Evolutionary conservation across 768 basidiomycete genomes (phyloP).

Genomic region (Auricularia auricula-judae): DNA sequence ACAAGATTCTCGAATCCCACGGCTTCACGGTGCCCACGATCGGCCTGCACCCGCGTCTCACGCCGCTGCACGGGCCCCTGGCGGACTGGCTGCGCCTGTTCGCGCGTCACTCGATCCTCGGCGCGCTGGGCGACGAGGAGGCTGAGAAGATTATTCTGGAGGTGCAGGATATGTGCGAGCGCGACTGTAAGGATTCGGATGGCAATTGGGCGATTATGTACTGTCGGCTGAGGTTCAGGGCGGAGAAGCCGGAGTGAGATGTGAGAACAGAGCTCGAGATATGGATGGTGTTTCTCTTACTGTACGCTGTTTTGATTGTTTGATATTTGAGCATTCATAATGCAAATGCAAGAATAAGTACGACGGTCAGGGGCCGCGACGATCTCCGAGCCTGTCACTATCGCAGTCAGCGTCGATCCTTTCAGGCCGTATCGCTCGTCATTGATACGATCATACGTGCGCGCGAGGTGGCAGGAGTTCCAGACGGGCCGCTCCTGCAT

Average conservation of each 20-base stretch:
- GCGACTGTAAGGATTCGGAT: slow-evolving; percentile 46
- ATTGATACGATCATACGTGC: no score
- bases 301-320: no score
- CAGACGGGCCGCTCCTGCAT: no score
- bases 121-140: slow-evolving; percentile 37
- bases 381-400: no score
- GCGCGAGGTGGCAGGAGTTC: no score
- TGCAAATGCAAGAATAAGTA: no score
- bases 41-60: slow-evolving; percentile 1
- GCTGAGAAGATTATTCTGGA: slow-evolving; percentile 51
- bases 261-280: neutral
- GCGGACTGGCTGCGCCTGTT: slow-evolving; percentile 54
- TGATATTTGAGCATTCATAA: no score
- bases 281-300: no score
- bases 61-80: slow-evolving; percentile 1
- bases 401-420: no score
- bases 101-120: slow-evolving; percentile 47
- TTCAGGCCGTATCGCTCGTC: no score
- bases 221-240: slow-evolving; percentile 47
- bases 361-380: no score
- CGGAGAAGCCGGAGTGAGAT: neutral
- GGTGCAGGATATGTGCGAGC: slow-evolving; percentile 41
- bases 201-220: slow-evolving; percentile 68
- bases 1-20: slow-evolving; percentile 9
- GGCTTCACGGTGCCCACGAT: slow-evolving; percentile 14